These are phyloP conservation scores for Blepharisma japonicum DNA, from an alignment of 73 alveolate genomes.

Conservation along the genomic window DNA sequence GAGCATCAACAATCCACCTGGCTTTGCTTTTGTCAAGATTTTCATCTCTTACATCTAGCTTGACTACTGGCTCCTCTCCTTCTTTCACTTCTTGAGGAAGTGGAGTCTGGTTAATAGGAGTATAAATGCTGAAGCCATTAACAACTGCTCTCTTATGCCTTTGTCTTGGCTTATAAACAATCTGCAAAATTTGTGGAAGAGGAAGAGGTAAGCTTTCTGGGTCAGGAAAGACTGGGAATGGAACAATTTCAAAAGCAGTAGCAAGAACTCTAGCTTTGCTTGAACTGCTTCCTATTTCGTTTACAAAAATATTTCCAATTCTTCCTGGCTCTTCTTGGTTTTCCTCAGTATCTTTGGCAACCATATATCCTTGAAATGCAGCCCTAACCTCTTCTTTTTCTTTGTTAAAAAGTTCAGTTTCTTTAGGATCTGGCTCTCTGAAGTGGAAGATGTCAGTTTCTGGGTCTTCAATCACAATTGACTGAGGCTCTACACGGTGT, in stretches of 20 bases:
- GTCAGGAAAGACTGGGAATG: conserved; percentile 98
- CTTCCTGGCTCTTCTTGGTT: conserved; percentile 65
- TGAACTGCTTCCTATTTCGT: conserved; percentile 44
- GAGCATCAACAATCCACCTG: conserved; percentile 96
- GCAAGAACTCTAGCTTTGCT: conserved; percentile 59
- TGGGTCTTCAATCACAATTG: background rate
- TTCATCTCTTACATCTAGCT: conserved; percentile 52
- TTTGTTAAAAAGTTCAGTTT: conserved; percentile 29
- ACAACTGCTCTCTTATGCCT: conserved; percentile 21
- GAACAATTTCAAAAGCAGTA: conserved; percentile 77
- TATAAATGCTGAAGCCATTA: conserved; percentile 28
- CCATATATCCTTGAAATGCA: conserved; percentile 32
- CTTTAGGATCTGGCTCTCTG: conserved; percentile 49
- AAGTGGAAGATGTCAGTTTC: conserved; percentile 32
- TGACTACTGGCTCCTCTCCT: conserved; percentile 63
- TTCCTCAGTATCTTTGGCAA: conserved; percentile 49
- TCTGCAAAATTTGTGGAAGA: conserved; percentile 89
- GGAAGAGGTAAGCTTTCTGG: conserved; percentile 99
- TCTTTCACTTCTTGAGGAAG: conserved; percentile 22
- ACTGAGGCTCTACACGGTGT: conserved; percentile 43
- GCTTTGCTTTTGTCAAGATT: conserved; percentile 58
- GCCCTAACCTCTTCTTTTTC: conserved; percentile 63
- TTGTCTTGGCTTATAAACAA: conserved; percentile 81
- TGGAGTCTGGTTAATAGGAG: conserved; percentile 49
- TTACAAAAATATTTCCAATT: conserved; percentile 74